phyloP scores from a whole-genome alignment of 352 stramenopile species.

The Albugo laibachii region DNA sequence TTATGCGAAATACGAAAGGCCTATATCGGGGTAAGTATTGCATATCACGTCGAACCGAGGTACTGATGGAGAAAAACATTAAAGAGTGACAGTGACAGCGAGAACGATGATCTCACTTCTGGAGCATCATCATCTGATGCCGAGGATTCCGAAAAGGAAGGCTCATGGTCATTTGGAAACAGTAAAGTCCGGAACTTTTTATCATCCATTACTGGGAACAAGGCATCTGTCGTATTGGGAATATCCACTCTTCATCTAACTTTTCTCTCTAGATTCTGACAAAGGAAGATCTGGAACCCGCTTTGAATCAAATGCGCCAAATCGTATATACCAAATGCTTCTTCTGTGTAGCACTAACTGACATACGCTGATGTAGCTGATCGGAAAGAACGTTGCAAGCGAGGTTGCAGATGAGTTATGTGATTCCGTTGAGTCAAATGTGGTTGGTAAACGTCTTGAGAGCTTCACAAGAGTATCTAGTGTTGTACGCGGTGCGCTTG shows the following conservation, averaged over 20 bases:
- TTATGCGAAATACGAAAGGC: conserved; percentile 49
- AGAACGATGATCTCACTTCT: conserved; percentile 31
- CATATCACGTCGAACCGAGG: background rate
- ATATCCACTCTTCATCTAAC: background rate
- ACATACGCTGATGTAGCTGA: conserved; percentile 34
- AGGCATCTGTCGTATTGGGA: conserved; percentile 14
- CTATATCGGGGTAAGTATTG: conserved; percentile 52
- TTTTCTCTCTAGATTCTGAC: conserved; percentile 54
- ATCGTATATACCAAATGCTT: conserved; percentile 17
- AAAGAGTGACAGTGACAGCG: conserved; percentile 39
- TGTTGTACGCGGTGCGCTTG: conserved; percentile 88
- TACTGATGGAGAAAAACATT: conserved; percentile 30
- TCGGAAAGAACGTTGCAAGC: conserved; percentile 94
- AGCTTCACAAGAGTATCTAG: conserved; percentile 84
- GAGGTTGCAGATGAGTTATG: conserved; percentile 92
- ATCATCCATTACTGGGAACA: conserved; percentile 69
- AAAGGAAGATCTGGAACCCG: conserved; percentile 82
- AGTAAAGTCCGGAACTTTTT: conserved; percentile 69
- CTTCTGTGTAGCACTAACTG: background rate
- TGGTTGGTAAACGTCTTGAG: conserved; percentile 90
- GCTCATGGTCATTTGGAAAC: conserved; percentile 62
- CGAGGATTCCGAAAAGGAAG: conserved; percentile 39
- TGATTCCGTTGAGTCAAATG: conserved; percentile 83
- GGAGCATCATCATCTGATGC: conserved; percentile 23
- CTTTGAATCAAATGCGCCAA: conserved; percentile 88